These are phyloP conservation scores for Dendrostoma leiphaemia DNA, from an alignment of 2,329 filamentous ascomycete species.

Conservation along the genomic window DNA sequence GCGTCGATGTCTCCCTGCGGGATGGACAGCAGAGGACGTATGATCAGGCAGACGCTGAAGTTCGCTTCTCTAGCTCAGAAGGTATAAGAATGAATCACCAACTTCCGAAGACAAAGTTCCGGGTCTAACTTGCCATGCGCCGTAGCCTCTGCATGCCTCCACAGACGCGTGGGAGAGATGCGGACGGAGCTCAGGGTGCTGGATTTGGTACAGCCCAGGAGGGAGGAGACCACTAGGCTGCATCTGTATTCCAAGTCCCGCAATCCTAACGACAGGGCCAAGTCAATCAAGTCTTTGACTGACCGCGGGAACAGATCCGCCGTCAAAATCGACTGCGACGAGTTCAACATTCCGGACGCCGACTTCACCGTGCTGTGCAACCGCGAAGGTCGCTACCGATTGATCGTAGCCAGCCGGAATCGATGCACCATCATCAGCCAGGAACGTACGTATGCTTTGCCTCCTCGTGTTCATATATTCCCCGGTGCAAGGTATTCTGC, in stretches of 20 bases:
- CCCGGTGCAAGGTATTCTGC: no score
- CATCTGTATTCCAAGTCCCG: no score
- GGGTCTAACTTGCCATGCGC: background rate
- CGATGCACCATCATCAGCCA: conserved; percentile 24
- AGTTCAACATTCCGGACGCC: conserved; percentile 21
- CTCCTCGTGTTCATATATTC: background rate
- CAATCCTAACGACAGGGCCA: no score
- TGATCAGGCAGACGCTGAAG: background rate
- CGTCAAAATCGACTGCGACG: conserved; percentile 22
- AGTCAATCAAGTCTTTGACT: no score
- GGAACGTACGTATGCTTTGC: conserved; percentile 9
- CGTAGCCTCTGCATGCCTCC: background rate
- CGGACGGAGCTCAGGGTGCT: background rate
- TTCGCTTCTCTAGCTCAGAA: background rate
- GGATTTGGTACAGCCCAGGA: conserved; percentile 8
- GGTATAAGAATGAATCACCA: no score
- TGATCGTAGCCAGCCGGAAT: conserved; percentile 24
- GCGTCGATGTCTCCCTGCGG: background rate
- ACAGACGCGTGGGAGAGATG: background rate
- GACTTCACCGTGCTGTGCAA: conserved; percentile 22
- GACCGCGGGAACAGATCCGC: conserved; percentile 18
- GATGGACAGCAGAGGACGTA: background rate
- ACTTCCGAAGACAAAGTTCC: no score
- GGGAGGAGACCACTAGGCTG: conserved; percentile 20
- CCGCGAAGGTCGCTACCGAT: conserved; percentile 17